Evolutionary conservation across 225 moss, liverwort and hornwort species (phyloP), one percentile per base, ranked within the genome.

Genomic region (Bryoerythrophyllum caledonicum): DNA sequence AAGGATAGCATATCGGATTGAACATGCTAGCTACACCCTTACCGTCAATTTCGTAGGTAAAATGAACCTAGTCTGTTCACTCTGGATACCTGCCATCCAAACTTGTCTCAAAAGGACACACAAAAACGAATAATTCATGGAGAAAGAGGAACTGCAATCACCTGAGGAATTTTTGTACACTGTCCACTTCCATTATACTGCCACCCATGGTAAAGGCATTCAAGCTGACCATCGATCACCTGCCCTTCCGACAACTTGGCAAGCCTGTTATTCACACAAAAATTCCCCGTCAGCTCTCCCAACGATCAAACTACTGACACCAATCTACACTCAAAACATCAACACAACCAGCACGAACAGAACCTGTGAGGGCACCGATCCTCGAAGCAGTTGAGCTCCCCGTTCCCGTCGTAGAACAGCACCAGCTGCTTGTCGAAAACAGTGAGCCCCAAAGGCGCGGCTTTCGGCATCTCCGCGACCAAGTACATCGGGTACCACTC

Each of bases 281-380:
- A 35, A 11, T 27, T 26, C 4, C 26, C 15, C 16, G 35, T 21
- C 24, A 10, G 7, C 51, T 19, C n/a, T n/a, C 52, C n/a, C n/a
- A 52, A 25, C 59, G 25, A 38, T 37, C 10, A 17, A n/a, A 41
- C 19, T 19, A 19, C 48, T 14, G 44, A 44, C 44, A 44, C 4
- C 44, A 44, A 44, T 15, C 44, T 20, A 21, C 37, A 37, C 20
- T 62, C 62, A 62, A 10, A 9, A 2, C 21, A 37, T 23, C 55
- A 46, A 24, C 3, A 53, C 27, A 40, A 25, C 17, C 4, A 27
- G 44, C 12, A 34, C 6, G 8, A 0, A 46, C 7, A 32, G 21
- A 8, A 94, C 95, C 93, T 93, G 83, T 95, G 95, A 40, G 95
- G 95, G 65, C 95, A 95, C 2, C 95, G 95, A 86, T 95, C 95